Evolutionary conservation across 495 filamentous ascomycete species (phyloP).

Genomic region (Penicillium diatomitis): DNA sequence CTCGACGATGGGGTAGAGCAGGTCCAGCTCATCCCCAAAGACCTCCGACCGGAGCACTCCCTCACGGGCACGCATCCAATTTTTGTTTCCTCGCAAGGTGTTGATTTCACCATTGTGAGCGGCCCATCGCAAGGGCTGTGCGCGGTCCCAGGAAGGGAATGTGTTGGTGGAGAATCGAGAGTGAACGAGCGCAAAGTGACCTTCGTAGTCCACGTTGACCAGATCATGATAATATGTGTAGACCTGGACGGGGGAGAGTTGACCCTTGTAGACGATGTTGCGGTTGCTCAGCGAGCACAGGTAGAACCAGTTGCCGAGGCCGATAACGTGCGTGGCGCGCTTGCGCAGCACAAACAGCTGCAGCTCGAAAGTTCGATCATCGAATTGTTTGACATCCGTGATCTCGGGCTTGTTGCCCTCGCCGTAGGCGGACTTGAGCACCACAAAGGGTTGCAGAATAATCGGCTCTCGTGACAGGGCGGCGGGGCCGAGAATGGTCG

Average conservation of each 20-base stretch:
- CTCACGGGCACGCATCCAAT: constrained; percentile 99
- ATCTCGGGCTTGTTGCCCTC: constrained; percentile 71
- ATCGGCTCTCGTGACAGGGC: constrained; percentile 89
- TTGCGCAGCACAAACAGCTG: constrained; percentile 95
- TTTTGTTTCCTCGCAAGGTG: constrained; percentile 97
- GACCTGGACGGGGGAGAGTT: constrained; percentile 93
- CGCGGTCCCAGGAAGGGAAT: constrained; percentile 98
- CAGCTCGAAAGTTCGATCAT: constrained; percentile 79
- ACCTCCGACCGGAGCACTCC: constrained; percentile 89
- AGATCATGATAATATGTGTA: constrained; percentile 99
- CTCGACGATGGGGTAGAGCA: constrained; percentile 90
- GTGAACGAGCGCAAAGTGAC: constrained; percentile 94
- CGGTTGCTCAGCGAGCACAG: constrained; percentile 95
- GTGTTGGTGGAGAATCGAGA: constrained; percentile 99
- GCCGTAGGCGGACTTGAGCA: constrained; percentile 79
- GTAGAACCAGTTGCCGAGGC: constrained; percentile 98
- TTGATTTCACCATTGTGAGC: constrained; percentile 99
- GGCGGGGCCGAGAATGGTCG: constrained; percentile 84
- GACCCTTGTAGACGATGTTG: constrained; percentile 99
- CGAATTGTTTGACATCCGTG: constrained; percentile 70
- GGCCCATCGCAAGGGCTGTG: constrained; percentile 93
- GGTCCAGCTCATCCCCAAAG: constrained; percentile 88
- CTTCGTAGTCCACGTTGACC: constrained; percentile 95
- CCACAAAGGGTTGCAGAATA: constrained; percentile 93
- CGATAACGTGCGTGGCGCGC: constrained; percentile 87